These are phyloP conservation scores for Petunia hybrid DNA, from an alignment of 305 asterid genomes.

Conservation along the genomic window DNA sequence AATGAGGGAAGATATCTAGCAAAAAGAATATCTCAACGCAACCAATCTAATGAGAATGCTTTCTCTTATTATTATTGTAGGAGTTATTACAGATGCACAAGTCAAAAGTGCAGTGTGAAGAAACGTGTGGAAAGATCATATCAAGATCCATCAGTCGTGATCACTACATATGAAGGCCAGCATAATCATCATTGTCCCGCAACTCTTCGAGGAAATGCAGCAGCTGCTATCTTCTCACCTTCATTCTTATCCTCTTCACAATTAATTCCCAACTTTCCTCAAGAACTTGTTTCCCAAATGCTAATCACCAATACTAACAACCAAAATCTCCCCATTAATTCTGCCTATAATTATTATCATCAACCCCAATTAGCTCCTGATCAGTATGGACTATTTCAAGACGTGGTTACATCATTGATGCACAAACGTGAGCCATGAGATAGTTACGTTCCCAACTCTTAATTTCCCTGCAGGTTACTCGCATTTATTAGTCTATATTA, in stretches of 20 bases:
- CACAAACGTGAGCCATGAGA: slow-evolving; percentile 31
- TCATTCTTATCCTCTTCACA: slow-evolving; percentile 46
- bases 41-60: not conserved
- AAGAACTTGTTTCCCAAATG: slow-evolving; percentile 43
- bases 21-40: not conserved
- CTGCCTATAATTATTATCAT: slow-evolving; percentile 29
- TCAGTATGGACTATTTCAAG: slow-evolving; percentile 33
- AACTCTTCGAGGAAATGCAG: slow-evolving; percentile 61
- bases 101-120: slow-evolving; percentile 68
- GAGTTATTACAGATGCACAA: slow-evolving; percentile 80
- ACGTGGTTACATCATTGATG: slow-evolving; percentile 34
- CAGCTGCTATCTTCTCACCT: slow-evolving; percentile 50
- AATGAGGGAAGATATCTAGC: not conserved
- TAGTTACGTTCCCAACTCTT: not conserved
- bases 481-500: not conserved
- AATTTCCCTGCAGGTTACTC: not conserved
- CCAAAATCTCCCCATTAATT: slow-evolving; percentile 37
- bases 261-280: slow-evolving; percentile 40
- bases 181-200: slow-evolving; percentile 87
- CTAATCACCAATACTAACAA: slow-evolving; percentile 27
- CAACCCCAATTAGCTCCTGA: slow-evolving; percentile 26
- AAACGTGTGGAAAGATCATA: slow-evolving; percentile 78
- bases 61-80: slow-evolving; percentile 40
- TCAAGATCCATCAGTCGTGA: slow-evolving; percentile 68
- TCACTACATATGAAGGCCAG: slow-evolving; percentile 87